Conservation (phyloP, 176 grass and related monocot species). For the Pharus latifolius region DNA sequence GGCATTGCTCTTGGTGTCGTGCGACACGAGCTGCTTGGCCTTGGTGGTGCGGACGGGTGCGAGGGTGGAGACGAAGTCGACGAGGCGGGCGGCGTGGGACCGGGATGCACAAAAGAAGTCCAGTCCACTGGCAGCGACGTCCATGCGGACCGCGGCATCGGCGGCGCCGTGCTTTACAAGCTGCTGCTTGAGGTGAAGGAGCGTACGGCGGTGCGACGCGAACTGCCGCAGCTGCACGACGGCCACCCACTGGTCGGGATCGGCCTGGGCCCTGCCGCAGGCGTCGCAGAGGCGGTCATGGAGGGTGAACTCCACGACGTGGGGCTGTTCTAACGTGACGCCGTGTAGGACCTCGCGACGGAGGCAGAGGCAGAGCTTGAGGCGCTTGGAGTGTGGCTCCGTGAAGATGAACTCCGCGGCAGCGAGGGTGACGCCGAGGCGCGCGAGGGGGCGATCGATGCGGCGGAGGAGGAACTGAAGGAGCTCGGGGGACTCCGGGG, state of each 20-base stretch:
- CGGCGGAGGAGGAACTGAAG: conserved; percentile 38
- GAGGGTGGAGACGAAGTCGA: conserved; percentile 35
- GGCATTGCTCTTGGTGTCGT: conserved; percentile 39
- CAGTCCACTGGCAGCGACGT: conserved; percentile 28
- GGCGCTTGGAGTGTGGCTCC: conserved; percentile 50
- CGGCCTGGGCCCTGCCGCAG: conserved; percentile 24
- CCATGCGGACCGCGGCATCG: conserved; percentile 17
- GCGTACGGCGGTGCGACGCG: conserved; percentile 44
- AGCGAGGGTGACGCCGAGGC: conserved; percentile 12
- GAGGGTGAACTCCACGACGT: conserved; percentile 38
- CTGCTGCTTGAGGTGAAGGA: conserved; percentile 61
- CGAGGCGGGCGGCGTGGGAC: conserved; percentile 33
- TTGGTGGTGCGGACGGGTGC: conserved; percentile 24
- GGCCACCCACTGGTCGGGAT: conserved; percentile 45
- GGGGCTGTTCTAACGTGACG: conserved; percentile 42
- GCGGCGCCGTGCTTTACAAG: conserved; percentile 35
- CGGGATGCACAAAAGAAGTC: conserved; percentile 58
- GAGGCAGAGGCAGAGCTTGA: conserved; percentile 43
- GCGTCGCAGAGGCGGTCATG: conserved; percentile 37
- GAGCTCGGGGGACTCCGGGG: conserved; percentile 36
- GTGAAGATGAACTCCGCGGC: conserved; percentile 55
- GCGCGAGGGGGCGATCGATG: conserved; percentile 18
- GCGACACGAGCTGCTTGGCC: conserved; percentile 56
- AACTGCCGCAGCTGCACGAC: conserved; percentile 52
- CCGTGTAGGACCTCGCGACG: conserved; percentile 31